Evolutionary conservation across 345 rosid genomes (phyloP).

Genomic region (Leavenworthia alabamica): DNA sequence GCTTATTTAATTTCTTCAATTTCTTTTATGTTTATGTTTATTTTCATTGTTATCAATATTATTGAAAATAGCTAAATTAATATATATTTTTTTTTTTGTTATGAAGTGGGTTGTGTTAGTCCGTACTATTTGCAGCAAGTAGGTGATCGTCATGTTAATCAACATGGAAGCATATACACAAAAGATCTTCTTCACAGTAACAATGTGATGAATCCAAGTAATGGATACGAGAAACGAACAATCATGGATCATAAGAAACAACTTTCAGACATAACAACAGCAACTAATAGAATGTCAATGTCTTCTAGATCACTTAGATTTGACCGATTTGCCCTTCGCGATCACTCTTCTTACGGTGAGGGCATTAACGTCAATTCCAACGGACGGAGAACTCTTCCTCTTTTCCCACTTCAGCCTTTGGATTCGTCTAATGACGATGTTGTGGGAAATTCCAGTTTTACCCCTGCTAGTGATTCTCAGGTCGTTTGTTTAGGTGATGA

Average conservation of each 20-base stretch:
- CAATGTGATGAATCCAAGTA: slow-evolving; percentile 10
- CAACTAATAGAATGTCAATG: slow-evolving; percentile 9
- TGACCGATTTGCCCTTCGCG: slow-evolving; percentile 21
- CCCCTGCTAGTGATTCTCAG: slow-evolving; percentile 5
- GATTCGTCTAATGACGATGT: background rate
- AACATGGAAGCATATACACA: slow-evolving; percentile 16
- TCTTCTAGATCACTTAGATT: slow-evolving; percentile 20
- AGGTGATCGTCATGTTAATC: background rate
- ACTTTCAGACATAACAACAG: slow-evolving; percentile 13
- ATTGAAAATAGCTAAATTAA: background rate
- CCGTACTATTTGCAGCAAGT: slow-evolving; percentile 27
- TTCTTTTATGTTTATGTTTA: background rate
- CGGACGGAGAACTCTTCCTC: slow-evolving; percentile 23
- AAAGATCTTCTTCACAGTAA: slow-evolving; percentile 4
- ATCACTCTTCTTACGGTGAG: slow-evolving; percentile 4
- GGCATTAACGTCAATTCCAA: slow-evolving; percentile 12
- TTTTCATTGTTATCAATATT: background rate
- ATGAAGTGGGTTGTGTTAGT: slow-evolving; percentile 30
- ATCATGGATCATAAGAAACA: slow-evolving; percentile 19
- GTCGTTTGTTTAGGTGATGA: background rate
- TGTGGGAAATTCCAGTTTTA: slow-evolving; percentile 5
- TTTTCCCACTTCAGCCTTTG: slow-evolving; percentile 31
- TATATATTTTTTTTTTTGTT: background rate
- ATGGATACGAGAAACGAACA: slow-evolving; percentile 15
- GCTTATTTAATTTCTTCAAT: background rate